A percentile compares a stretch with the other conserved stretches of the same genome.
Evolutionary conservation across 2,329 filamentous ascomycete species (phyloP).

Genomic region (Knufia petricola): DNA sequence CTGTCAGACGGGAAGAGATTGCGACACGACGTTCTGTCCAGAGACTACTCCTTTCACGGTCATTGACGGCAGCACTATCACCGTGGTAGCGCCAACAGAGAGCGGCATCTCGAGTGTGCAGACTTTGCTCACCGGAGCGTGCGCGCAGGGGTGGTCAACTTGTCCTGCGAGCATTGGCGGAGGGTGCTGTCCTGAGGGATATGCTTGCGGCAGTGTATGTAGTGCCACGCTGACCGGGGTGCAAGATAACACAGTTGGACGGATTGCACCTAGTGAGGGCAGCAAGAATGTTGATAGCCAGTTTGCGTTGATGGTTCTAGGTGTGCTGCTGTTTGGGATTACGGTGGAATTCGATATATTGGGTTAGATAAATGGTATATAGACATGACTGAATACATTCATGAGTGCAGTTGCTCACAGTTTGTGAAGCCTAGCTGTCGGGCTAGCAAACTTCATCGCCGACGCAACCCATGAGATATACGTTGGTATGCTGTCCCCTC

Average conservation of each 20-base stretch:
- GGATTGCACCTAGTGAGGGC: constrained; percentile 26
- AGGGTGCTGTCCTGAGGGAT: constrained; percentile 77
- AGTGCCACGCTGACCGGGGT: constrained; percentile 43
- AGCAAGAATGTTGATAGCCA: not conserved
- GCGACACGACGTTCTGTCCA: constrained; percentile 70
- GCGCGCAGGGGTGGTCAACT: constrained; percentile 69
- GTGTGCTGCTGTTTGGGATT: not conserved
- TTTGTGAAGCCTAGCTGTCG: too few species aligned
- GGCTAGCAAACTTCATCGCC: too few species aligned
- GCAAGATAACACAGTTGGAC: constrained; percentile 39
- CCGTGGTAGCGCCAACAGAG: constrained; percentile 54
- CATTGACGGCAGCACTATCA: constrained; percentile 54
- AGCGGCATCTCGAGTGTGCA: constrained; percentile 32
- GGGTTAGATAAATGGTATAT: not conserved
- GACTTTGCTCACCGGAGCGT: constrained; percentile 37
- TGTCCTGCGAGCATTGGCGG: constrained; percentile 59
- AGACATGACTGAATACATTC: not conserved
- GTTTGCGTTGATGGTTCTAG: constrained; percentile 1
- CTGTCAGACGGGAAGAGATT: constrained; percentile 79
- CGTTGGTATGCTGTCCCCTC: too few species aligned
- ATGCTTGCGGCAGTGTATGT: constrained; percentile 62
- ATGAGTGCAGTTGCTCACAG: too few species aligned
- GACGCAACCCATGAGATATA: too few species aligned
- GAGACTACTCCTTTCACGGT: constrained; percentile 53
- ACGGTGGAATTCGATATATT: not conserved